Base-by-base conservation (phyloP, 148 eudicot species). In the Suaeda aralocaspica region DNA sequence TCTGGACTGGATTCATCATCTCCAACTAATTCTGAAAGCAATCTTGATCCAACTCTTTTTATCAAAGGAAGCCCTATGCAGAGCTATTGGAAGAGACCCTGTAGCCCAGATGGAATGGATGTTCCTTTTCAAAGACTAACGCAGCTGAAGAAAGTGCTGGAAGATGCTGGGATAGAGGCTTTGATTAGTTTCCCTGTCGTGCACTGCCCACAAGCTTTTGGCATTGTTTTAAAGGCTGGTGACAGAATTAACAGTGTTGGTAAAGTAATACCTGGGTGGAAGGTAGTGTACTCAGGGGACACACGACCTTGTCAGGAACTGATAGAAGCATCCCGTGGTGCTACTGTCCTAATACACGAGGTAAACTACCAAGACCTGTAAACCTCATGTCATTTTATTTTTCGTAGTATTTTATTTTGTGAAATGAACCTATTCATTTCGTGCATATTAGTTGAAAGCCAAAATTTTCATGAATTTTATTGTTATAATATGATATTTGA, bases 341-440 rank as follows among this genome's bases (percentile, higher is more conserved):
- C 98, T 24, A 93, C 98, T 8, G 85, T 87, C 72, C 94, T 93
- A 49, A 93, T 93, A 77, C 98, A 93, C 33, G 98, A 93, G 96
- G 98, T 72, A 79, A 75, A 80, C 76, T 73, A 28, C 67, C 29
- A 34, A 39, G 24, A 53, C 19, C 14, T 34, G 41, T 36, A 25
- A 42, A 62, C 39, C n/a, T n/a, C 59, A 21, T 30, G 46, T 41
- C 66, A 42, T 57, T 25, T 13, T 7, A 31, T n/a, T 59, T 71
- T n/a, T n/a, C n/a, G n/a, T n/a, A n/a, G n/a, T 49, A 49, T 30
- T 21, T 36, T 56, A 19, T 36, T 14, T 31, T 60, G 41, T 26
- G 49, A 11, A 0, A 48, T 39, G 9, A 36, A 33, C 15, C 42
- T 6, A 30, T 18, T 63, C 8, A 49, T 50, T 42, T 19, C 15